Conservation (phyloP, 495 filamentous ascomycete species). For the Aspergillus funiculosus region DNA sequence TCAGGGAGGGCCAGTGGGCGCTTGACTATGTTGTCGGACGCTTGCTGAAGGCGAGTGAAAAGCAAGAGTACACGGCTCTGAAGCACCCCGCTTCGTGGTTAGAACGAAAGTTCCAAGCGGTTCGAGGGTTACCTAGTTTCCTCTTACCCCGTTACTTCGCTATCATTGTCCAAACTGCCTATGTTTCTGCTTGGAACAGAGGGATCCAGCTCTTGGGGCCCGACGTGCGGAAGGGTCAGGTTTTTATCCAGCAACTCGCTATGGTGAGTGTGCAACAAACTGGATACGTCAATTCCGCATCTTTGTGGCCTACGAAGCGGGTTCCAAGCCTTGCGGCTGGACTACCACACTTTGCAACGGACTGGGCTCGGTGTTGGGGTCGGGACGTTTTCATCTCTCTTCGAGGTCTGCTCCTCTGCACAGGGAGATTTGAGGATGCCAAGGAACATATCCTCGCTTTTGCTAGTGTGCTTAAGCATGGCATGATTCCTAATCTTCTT, state of each 20-base stretch:
- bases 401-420: conserved; percentile 81
- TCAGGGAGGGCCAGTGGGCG: conserved; percentile 91
- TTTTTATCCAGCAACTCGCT: conserved; percentile 76
- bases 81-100: conserved; percentile 68
- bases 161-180: conserved; percentile 78
- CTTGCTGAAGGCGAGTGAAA: conserved; percentile 63
- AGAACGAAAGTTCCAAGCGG: conserved; percentile 73
- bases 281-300: conserved; percentile 81
- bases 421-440: conserved; percentile 80
- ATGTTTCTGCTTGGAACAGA: conserved; percentile 73
- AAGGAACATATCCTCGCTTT: conserved; percentile 94
- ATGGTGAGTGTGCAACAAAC: conserved; percentile 89
- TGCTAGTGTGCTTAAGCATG: conserved; percentile 93
- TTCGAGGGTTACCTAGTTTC: conserved; percentile 78
- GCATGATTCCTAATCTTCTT: conserved; percentile 96
- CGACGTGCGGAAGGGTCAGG: conserved; percentile 71
- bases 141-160: conserved; percentile 91
- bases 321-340: conserved; percentile 90
- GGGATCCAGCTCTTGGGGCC: conserved; percentile 70
- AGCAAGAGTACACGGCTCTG: conserved; percentile 54
- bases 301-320: conserved; percentile 75
- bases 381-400: conserved; percentile 95
- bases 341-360: conserved; percentile 86
- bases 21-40: conserved; percentile 80
- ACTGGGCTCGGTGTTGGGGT: conserved; percentile 97